These are phyloP conservation scores for Immersiporthe knoxdaviesiana DNA, from an alignment of 2,329 filamentous ascomycete species.

Conservation along the genomic window DNA sequence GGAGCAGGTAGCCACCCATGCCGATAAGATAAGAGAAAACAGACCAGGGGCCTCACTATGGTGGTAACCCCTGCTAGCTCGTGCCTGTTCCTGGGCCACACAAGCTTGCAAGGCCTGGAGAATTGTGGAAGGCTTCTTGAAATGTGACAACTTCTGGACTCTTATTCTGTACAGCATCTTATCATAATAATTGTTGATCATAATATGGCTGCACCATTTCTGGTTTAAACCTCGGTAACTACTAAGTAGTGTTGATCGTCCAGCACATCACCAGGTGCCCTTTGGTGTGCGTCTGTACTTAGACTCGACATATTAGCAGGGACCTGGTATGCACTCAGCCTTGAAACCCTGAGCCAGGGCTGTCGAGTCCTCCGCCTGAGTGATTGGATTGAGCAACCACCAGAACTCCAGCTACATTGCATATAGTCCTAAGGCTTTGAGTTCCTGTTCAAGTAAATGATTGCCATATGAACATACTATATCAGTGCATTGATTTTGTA, in stretches of 20 bases:
- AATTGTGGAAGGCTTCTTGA: background rate
- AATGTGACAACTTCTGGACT: background rate
- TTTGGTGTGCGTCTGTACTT: background rate
- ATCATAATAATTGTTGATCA: background rate
- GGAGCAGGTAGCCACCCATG: constrained; percentile 5
- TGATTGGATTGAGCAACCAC: no score
- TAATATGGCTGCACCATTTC: background rate
- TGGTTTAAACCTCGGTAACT: background rate
- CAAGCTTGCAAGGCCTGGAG: background rate
- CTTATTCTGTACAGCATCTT: background rate
- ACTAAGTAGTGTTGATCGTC: background rate
- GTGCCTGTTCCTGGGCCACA: background rate
- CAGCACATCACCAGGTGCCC: background rate
- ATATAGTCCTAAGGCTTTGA: background rate
- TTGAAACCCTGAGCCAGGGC: background rate
- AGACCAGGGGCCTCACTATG: background rate
- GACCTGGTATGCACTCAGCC: background rate
- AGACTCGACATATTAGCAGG: background rate
- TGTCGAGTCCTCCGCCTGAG: background rate
- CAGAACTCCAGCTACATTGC: background rate
- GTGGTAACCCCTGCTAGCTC: background rate
- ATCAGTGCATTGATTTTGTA: background rate
- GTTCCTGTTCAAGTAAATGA: background rate
- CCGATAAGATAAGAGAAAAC: constrained; percentile 26
- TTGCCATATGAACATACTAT: background rate